These are phyloP conservation scores for Monosporascus sp. DNA, from an alignment of 2,329 filamentous ascomycete species.

Conservation along the genomic window DNA sequence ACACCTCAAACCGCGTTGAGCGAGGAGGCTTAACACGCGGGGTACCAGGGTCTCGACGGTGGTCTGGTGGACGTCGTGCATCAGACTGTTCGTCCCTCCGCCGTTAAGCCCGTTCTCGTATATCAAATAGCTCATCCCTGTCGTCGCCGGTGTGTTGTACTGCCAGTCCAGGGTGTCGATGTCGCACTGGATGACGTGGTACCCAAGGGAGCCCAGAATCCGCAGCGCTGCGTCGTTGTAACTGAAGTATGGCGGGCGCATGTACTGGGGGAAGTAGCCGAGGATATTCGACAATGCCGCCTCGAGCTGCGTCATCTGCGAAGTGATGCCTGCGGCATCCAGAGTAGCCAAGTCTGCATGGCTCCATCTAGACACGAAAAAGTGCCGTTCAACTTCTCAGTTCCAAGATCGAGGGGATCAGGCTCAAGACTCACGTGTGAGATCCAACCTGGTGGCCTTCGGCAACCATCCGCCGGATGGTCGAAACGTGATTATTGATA, in stretches of 20 bases:
- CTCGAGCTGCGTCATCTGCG: slow-evolving; percentile 41
- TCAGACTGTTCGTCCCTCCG: slow-evolving; percentile 27
- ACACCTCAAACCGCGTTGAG: slow-evolving; percentile 4
- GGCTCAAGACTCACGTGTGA: slow-evolving; percentile 32
- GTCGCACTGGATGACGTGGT: slow-evolving; percentile 41
- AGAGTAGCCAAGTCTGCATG: slow-evolving; percentile 40
- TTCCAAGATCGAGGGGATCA: too few relatives aligned
- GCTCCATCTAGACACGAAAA: slow-evolving; percentile 28
- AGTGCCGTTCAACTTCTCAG: background rate
- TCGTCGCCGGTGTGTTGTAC: slow-evolving; percentile 24
- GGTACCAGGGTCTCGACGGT: slow-evolving; percentile 28
- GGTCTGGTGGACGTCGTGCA: slow-evolving; percentile 31
- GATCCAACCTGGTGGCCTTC: slow-evolving; percentile 46
- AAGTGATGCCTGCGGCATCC: slow-evolving; percentile 26
- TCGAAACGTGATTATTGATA: slow-evolving; percentile 25
- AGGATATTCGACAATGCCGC: slow-evolving; percentile 40
- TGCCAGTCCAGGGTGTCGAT: slow-evolving; percentile 41
- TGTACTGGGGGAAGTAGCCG: slow-evolving; percentile 45
- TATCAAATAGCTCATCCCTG: slow-evolving; percentile 23
- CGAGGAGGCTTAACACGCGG: slow-evolving; percentile 22
- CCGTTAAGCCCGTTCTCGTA: slow-evolving; percentile 25
- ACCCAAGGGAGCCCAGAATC: slow-evolving; percentile 37
- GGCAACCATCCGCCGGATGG: slow-evolving; percentile 24
- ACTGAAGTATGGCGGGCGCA: slow-evolving; percentile 43
- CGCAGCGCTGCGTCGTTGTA: slow-evolving; percentile 28